Percentiles rank a stretch among this genome's conserved stretches.
Conservation (phyloP, 768 basidiomycete species). For the Mycena polygramma region DNA sequence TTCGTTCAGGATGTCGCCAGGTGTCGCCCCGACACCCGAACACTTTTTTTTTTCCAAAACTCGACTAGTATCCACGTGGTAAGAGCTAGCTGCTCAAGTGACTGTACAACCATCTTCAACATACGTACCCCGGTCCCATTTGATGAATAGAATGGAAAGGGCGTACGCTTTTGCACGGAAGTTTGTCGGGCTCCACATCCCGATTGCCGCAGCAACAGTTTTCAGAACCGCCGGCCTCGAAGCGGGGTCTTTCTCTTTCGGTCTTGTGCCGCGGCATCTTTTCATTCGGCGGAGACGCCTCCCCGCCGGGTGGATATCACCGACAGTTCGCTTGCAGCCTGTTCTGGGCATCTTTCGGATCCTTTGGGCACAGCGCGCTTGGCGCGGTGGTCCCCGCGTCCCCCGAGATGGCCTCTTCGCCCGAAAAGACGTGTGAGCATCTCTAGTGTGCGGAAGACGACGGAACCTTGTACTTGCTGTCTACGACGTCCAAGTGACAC, state of each 20-base stretch:
- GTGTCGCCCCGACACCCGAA: not conserved
- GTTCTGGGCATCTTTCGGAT: too few species aligned
- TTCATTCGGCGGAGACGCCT: not conserved
- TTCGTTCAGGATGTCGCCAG: not conserved
- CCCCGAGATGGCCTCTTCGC: too few species aligned
- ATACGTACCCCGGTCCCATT: not conserved
- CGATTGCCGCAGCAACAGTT: conserved; percentile 13
- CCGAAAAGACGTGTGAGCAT: too few species aligned
- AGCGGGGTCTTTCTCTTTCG: not conserved
- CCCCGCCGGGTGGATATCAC: not conserved
- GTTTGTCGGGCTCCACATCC: conserved; percentile 20
- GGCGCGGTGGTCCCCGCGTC: too few species aligned
- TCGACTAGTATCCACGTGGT: not conserved
- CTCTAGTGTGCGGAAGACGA: too few species aligned
- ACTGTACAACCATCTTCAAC: not conserved
- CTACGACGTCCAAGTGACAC: too few species aligned
- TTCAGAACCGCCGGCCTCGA: not conserved
- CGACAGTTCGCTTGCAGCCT: too few species aligned
- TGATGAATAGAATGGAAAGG: not conserved
- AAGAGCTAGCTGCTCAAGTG: not conserved
- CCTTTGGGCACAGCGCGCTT: too few species aligned
- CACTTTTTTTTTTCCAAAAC: not conserved
- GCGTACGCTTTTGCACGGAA: conserved; percentile 8
- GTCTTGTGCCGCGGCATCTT: too few species aligned
- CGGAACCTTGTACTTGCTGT: too few species aligned